phyloP scores from a whole-genome alignment of 805 yeast genomes.

The Metschnikowia chrysomelidarum region DNA sequence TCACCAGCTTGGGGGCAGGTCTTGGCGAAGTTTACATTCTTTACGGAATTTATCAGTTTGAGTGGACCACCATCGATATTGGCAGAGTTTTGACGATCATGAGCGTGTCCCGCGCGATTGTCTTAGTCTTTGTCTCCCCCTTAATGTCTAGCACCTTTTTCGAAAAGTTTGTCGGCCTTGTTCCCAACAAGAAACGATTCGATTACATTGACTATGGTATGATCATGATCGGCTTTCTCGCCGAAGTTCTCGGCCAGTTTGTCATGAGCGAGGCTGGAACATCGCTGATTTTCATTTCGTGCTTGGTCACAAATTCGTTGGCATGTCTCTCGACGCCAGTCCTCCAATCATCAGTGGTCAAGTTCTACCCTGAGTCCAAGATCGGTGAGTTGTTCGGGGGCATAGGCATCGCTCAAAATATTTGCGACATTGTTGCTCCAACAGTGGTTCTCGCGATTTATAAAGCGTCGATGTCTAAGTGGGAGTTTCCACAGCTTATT shows the following conservation, averaged over 20 bases:
- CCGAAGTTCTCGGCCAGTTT: conserved; percentile 40
- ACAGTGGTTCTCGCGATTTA: conserved; percentile 48
- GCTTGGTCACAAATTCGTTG: conserved; percentile 41
- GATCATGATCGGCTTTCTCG: conserved; percentile 29
- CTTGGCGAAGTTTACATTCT: conserved; percentile 43
- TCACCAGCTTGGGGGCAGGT: conserved; percentile 36
- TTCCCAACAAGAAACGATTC: conserved; percentile 36
- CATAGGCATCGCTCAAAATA: conserved; percentile 54
- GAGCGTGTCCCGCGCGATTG: conserved; percentile 48
- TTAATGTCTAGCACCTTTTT: conserved; percentile 38
- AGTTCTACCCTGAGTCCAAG: conserved; percentile 55
- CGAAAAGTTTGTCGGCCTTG: conserved; percentile 23
- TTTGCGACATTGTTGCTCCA: conserved; percentile 48
- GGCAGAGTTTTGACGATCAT: conserved; percentile 54
- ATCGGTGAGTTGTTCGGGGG: conserved; percentile 79
- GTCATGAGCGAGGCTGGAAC: conserved; percentile 31
- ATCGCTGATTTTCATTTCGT: conserved; percentile 27
- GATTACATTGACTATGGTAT: conserved; percentile 51
- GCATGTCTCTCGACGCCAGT: conserved; percentile 48
- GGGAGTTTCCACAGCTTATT: conserved; percentile 26
- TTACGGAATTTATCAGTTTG: conserved; percentile 52
- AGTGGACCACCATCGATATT: conserved; percentile 52
- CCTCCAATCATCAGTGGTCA: conserved; percentile 54
- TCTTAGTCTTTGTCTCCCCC: conserved; percentile 53
- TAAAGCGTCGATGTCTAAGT: conserved; percentile 22